These are phyloP conservation scores for Lyophyllum atratum DNA, from an alignment of 768 basidiomycete species.

Conservation along the genomic window DNA sequence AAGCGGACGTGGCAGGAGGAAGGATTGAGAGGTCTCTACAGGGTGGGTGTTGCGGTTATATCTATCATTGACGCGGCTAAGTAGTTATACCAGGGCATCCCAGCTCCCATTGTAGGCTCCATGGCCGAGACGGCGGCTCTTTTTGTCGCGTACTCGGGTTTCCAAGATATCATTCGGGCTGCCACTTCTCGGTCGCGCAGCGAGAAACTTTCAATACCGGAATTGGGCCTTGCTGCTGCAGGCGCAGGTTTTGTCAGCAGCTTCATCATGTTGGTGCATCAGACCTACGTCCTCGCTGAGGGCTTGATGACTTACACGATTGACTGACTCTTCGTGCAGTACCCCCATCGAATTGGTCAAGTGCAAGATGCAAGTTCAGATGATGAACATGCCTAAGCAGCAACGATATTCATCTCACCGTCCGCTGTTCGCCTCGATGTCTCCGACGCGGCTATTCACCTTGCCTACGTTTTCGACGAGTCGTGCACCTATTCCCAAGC, in stretches of 20 bases:
- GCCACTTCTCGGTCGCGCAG: constrained; percentile 33
- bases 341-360: constrained; percentile 90
- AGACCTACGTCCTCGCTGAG: background rate
- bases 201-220: constrained; percentile 59
- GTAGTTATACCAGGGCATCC: constrained; percentile 65
- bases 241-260: constrained; percentile 87
- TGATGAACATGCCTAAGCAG: constrained; percentile 44
- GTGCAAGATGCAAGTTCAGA: constrained; percentile 93
- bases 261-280: constrained; percentile 73
- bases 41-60: constrained; percentile 53
- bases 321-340: constrained; percentile 33
- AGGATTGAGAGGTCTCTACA: constrained; percentile 82
- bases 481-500: background rate
- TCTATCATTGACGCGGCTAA: background rate
- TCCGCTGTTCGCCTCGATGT: background rate
- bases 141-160: constrained; percentile 84
- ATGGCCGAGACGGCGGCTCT: constrained; percentile 93
- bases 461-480: constrained; percentile 5
- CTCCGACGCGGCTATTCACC: constrained; percentile 5
- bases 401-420: constrained; percentile 10
- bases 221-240: constrained; percentile 81
- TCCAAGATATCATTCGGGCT: constrained; percentile 62
- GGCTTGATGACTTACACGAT: background rate
- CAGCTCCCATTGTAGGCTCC: constrained; percentile 91
- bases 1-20: constrained; percentile 79